Percentiles rank a stretch among this genome's conserved stretches.
Evolutionary conservation across 1,139 yeast genomes (phyloP).

Genomic region (Geotrichum fermentans): DNA sequence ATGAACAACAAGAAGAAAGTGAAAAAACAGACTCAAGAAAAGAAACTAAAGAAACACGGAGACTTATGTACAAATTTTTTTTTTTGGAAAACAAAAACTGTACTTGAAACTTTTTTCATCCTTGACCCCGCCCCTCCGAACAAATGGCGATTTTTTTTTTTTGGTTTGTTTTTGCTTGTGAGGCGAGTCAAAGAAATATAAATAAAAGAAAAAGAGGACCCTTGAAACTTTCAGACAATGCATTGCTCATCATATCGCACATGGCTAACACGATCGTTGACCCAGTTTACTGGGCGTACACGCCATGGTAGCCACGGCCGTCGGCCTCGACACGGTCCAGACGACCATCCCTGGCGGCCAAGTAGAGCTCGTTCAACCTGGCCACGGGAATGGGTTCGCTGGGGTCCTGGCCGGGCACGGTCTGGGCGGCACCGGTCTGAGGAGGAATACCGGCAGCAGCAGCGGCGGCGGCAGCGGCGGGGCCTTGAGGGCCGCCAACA

Average conservation of each 20-base stretch:
- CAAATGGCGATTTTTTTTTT: no score
- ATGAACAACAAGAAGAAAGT: conserved; percentile 4
- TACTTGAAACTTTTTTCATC: no score
- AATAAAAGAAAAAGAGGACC: conserved; percentile 17
- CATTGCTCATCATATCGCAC: not conserved
- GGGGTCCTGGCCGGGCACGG: conserved; percentile 34
- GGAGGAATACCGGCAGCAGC: conserved; percentile 22
- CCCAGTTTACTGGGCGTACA: conserved; percentile 37
- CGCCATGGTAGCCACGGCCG: conserved; percentile 43
- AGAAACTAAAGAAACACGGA: conserved; percentile 11
- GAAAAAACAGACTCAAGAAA: not conserved
- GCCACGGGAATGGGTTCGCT: conserved; percentile 40
- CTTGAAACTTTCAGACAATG: not conserved
- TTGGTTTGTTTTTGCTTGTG: no score
- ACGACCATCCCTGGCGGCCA: conserved; percentile 48
- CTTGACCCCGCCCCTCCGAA: no score
- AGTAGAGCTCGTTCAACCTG: conserved; percentile 45
- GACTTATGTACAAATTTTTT: no score
- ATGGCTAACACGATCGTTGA: no score
- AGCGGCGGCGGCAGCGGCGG: conserved; percentile 5
- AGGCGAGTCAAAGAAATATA: conserved; percentile 11
- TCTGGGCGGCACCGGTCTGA: conserved; percentile 23
- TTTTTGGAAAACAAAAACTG: no score
- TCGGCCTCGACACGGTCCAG: conserved; percentile 46
- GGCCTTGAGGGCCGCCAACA: conserved; percentile 12